Evolutionary conservation across 176 grass and related monocot genomes (phyloP), one percentile per base, ranked within the genome.

Genomic region (Thalia dealbata): DNA sequence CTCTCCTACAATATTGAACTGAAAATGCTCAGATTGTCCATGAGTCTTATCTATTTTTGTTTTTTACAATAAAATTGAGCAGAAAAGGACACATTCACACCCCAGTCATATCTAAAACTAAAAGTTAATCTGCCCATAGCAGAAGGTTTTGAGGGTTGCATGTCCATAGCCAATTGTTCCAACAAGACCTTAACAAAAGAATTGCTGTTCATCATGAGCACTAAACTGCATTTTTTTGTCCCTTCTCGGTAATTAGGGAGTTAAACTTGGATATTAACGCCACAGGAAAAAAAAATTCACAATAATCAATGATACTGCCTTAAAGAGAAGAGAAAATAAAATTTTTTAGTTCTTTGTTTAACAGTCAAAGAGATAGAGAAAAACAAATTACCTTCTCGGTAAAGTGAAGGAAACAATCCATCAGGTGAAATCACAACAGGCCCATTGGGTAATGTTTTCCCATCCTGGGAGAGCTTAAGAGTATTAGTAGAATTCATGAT

Each of bases 341-440:
- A 64, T 12, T 16, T 8, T 26, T 14, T 64, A 64, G 3, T 30
- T 30, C 25, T 28, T 30, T 64, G 28, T 61, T 61, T 24, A 10
- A 23, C 18, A 65, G 14, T 65, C 38, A 69, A 22, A 19, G 63
- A 69, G 71, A 50, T 32, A 58, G 61, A 12, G 59, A 50, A 81
- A 29, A 64, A 56, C n/a, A 65, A 42, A 19, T 77, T 82, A 93
- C 95, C 95, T 99, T 99, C 95, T 76, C 88, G 75, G 64, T 95
- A 99, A 26, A 99, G 83, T 77, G 95, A 99, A 1, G 95, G 95
- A 70, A 99, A 88, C 82, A 99, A 88, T 70, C 90, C 95, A 85
- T 99, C 95, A 41, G 95, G 95, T 64, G 90, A 99, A 85, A 99
- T 99, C 38, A 99, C 95, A 67, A 99, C 83, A 83, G 95, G 95